Evolutionary conservation across 73 alveolate species (phyloP).

Genomic region (Durusdinium trenchii): DNA sequence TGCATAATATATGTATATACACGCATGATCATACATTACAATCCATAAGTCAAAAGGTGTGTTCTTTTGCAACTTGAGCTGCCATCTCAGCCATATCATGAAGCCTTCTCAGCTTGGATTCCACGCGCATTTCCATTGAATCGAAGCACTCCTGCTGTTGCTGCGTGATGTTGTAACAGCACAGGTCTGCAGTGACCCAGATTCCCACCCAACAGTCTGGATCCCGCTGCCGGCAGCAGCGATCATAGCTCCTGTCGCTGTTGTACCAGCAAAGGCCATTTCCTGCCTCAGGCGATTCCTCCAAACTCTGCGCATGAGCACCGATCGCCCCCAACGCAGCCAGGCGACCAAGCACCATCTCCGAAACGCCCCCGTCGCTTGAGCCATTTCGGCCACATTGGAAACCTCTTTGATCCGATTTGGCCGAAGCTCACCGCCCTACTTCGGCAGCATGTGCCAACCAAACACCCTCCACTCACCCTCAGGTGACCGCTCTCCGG

Average conservation of each 20-base stretch:
- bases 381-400: no score
- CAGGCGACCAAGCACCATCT: no score
- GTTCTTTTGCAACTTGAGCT: background rate
- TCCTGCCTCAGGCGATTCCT: background rate
- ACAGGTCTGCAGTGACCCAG: conserved; percentile 59
- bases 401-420: no score
- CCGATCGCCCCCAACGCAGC: no score
- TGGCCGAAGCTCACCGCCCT: no score
- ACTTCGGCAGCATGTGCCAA: no score
- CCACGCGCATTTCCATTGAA: conserved; percentile 25
- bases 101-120: background rate
- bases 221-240: conserved; percentile 49
- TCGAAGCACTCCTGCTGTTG: conserved; percentile 66
- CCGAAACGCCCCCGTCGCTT: no score
- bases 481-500: no score
- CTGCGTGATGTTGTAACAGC: conserved; percentile 44
- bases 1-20: no score
- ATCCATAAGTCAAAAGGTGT: background rate
- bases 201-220: conserved; percentile 84
- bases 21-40: background rate
- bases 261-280: conserved; percentile 92
- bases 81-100: background rate
- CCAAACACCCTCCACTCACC: no score
- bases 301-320: no score
- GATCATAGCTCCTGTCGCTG: conserved; percentile 69